Evolutionary conservation across 2,329 filamentous ascomycete genomes (phyloP), one percentile per base, ranked within the genome.

Genomic region (Onygenales sp.): DNA sequence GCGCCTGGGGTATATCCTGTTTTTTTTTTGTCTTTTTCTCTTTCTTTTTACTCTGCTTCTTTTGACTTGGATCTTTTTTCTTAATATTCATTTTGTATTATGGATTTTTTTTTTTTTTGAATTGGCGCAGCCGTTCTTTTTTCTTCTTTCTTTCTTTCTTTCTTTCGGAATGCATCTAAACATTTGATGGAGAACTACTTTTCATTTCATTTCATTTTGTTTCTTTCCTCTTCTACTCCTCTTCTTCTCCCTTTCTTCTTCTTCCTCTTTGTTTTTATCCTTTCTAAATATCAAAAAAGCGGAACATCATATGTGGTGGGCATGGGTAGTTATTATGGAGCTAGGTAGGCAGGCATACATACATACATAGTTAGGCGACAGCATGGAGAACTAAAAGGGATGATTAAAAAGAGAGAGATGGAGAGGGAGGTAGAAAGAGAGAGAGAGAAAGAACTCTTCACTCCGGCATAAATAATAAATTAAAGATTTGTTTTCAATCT

Each of bases 161-260:
- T 48, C 48, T 39, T 38, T 39, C 43, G 32, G 50, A 14, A 13
- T 52, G 39, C 31, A 43, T 52, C 39, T 27, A 27, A 27, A 27
- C 21, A 27, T 27, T 27, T 27, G 21, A 27, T 3, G 21, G 21
- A 27, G 21, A 27, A 27, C 21, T 55, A 48, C 52, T 35, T 48
- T 56, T 47, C 51, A 55, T 43, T 58, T 49, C 31, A 43, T 54
- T 46, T 52, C 38, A 11, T 41, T 41, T 41, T 7, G 10, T 41
- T 41, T 41, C 38, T 3, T 47, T 51, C 53, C 52, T 45, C 48
- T 46, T 50, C 36, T 44, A 11, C 39, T 55, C 50, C 31, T 35
- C 11, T 27, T n/a, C n/a, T 43, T 43, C 14, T 43, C 3, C 14
- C 8, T 43, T 43, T 32, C 33, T 11, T 45, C 27, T 45, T 43